Conservation (phyloP, 768 basidiomycete genomes). For the Pleurotus cornucopiae region DNA sequence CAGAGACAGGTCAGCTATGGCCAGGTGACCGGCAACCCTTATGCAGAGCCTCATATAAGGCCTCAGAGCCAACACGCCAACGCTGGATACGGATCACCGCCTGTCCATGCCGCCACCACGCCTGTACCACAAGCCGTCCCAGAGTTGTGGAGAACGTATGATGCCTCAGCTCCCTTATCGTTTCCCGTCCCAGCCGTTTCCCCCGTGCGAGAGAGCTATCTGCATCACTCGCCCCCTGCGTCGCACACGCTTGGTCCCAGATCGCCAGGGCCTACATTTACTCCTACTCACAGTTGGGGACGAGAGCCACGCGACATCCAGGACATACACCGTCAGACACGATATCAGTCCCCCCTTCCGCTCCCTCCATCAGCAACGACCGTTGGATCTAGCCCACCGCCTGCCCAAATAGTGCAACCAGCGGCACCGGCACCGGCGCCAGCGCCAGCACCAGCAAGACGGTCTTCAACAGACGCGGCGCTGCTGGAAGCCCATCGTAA, state of each 20-base stretch:
- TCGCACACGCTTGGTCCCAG: not conserved
- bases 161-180: not conserved
- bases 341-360: constrained; percentile 54
- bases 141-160: constrained; percentile 2
- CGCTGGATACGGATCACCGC: not conserved
- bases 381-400: no score
- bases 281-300: constrained; percentile 5
- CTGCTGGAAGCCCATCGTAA: constrained; percentile 27
- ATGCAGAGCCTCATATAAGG: constrained; percentile 4
- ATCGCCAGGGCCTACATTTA: constrained; percentile 16
- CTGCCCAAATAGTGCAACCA: no score
- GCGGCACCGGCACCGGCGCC: constrained; percentile 14
- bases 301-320: constrained; percentile 20
- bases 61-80: not conserved
- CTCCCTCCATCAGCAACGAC: constrained; percentile 31
- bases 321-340: constrained; percentile 38
- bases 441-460: constrained; percentile 16
- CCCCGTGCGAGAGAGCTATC: constrained; percentile 8
- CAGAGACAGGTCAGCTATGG: not conserved
- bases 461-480: constrained; percentile 27
- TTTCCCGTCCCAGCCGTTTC: constrained; percentile 10
- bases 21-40: not conserved
- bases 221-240: constrained; percentile 4
- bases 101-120: not conserved
- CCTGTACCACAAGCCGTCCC: not conserved